phyloP scores from a whole-genome alignment of 441 rosid species.

The Croton laevigatus region DNA sequence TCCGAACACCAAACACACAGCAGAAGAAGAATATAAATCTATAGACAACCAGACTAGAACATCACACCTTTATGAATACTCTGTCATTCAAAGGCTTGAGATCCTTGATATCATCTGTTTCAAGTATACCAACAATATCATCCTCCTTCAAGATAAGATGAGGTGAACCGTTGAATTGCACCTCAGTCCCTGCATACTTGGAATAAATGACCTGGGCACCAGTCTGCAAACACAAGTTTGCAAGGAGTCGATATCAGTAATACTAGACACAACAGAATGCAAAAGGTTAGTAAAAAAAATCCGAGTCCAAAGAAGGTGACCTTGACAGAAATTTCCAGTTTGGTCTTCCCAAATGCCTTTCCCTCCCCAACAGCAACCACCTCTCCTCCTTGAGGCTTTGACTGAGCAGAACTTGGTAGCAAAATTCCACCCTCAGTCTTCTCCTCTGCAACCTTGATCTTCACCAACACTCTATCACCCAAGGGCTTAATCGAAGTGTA shows the following conservation, averaged over 20 bases:
- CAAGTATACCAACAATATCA: conserved; percentile 83
- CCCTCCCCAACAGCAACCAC: conserved; percentile 94
- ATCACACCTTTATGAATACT: conserved; percentile 68
- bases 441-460: conserved; percentile 82
- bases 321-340: conserved; percentile 55
- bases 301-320: conserved; percentile 29
- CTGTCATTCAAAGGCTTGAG: conserved; percentile 90
- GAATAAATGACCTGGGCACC: conserved; percentile 80
- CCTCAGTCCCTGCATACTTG: conserved; percentile 84
- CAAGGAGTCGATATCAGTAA: neutral
- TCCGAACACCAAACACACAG: neutral
- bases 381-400: conserved; percentile 91
- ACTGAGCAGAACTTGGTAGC: conserved; percentile 73
- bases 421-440: conserved; percentile 82
- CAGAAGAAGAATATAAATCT: neutral
- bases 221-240: conserved; percentile 41
- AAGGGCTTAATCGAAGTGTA: conserved; percentile 78
- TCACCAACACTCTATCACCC: conserved; percentile 84
- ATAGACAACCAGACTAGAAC: too few species aligned
- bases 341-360: conserved; percentile 56
- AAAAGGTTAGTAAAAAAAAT: neutral
- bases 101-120: conserved; percentile 86
- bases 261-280: neutral
- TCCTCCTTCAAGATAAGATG: conserved; percentile 91
- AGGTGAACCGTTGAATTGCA: conserved; percentile 70